Evolutionary conservation across 192 early-diverging fungal species (phyloP), one percentile per base, ranked within the genome.

Genomic region (Mortierella hygrophila): DNA sequence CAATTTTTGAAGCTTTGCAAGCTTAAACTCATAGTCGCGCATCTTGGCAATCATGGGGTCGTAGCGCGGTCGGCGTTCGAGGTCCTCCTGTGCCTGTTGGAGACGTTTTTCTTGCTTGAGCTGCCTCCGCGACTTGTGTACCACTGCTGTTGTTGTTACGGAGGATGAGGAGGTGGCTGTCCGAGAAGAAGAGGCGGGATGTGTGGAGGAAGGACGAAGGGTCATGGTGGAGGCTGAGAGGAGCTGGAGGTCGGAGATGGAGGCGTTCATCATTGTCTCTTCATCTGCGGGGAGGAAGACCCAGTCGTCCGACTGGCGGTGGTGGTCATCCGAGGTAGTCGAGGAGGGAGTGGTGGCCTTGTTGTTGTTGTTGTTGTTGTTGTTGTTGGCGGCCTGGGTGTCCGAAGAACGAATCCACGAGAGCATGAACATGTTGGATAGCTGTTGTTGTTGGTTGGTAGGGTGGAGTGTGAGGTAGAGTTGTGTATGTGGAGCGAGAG

Each of bases 401-500:
- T 77, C 83, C 11, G 83, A 80, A 35, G 77, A 79, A n/a, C 83
- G 83, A 69, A 85, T 85, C 83, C 83, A 85, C 0, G 83, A 85
- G 49, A 85, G 60, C 60, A 65, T 65, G 29, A 65, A 65, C 60
- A 65, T 52, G 15, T 52, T 52, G 49, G 18, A 52, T 52, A 21
- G 18, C 18, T 21, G 18, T 21, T 49, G 47, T 49, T 52, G 49
- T 52, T 46, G 44, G 49, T 52, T 20, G 49, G 49, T 20, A 18
- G 16, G 49, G 5, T 16, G 18, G 49, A 15, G 9, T 46, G 16
- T 18, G 18, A 20, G 49, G 49, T 52, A 6, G 49, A 52, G 49
- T 18, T 52, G 4, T 4, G 20, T 52, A 6, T 52, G 49, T 52
- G 16, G 20, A 52, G 49, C 18, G 49, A 46, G 44, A 46, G 2